A percentile compares a stretch with the other conserved stretches of the same genome.
Conservation (phyloP, 23 red algal species). For the Cyanidioschyzon merolae region DNA sequence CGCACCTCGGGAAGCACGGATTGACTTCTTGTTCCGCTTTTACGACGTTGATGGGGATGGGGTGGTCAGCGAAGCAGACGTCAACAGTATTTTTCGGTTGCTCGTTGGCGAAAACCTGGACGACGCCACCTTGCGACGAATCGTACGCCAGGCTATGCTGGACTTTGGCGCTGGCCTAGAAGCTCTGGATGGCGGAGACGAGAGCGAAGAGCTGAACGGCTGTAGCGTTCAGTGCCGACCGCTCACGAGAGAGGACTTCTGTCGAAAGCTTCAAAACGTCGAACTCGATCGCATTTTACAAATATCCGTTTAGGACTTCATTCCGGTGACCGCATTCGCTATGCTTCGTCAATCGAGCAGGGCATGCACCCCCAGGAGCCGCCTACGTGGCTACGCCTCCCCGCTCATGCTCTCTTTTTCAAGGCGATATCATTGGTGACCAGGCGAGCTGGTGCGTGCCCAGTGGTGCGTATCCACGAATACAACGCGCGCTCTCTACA, state of each 20-base stretch:
- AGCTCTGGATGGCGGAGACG: background rate
- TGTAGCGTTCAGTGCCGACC: background rate
- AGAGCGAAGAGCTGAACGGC: background rate
- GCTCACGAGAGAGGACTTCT: constrained; percentile 2
- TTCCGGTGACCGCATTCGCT: too few relatives aligned
- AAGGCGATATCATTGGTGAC: too few relatives aligned
- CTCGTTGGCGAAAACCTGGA: constrained; percentile 76
- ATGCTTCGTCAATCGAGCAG: too few relatives aligned
- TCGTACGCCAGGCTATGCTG: constrained; percentile 37
- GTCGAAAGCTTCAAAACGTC: background rate
- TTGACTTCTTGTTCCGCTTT: constrained; percentile 79
- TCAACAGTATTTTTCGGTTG: constrained; percentile 47
- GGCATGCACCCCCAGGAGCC: too few relatives aligned
- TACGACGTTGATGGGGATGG: constrained; percentile 93
- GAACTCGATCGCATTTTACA: constrained; percentile 4
- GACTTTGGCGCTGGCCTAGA: constrained; percentile 12
- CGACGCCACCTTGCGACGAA: constrained; percentile 16
- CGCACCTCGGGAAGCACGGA: constrained; percentile 32
- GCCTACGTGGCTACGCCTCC: too few relatives aligned
- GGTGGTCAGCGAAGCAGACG: constrained; percentile 45
- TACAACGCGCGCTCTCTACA: too few relatives aligned
- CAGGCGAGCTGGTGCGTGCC: too few relatives aligned
- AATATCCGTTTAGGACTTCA: background rate
- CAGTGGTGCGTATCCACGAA: too few relatives aligned
- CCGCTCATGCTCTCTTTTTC: too few relatives aligned